Base-by-base conservation (phyloP, 2,329 filamentous ascomycete genomes). In the Colletotrichum navitas region DNA sequence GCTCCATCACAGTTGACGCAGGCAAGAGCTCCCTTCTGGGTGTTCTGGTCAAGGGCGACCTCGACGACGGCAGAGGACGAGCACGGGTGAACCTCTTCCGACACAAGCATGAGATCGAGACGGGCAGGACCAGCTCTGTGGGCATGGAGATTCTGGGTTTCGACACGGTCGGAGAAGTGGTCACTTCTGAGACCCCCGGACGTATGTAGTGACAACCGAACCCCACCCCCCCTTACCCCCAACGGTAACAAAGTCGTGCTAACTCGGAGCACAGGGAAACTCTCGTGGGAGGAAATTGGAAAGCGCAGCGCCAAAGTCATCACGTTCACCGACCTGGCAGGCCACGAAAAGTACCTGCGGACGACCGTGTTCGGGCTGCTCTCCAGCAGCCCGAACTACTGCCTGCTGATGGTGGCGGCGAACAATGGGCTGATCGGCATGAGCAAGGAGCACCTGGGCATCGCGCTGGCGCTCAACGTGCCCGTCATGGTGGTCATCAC, bases 131-230 rank as follows among this genome's bases (percentile, higher is more conserved):
- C 12, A 97, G 94, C 79, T 98, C 95, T 0, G 96, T 99, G 0
- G 95, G 96, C 52, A 97, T 98, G 95, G 96, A 99, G 81, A 98
- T 98, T 73, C 94, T 98, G 92, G 96, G 96, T 2, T 99, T 98
- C 76, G 94, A 98, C 81, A 94, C 92, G 62, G 88, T 89, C 66
- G 95, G 96, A 36, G 90, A 95, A 34, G 92, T 97, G 36, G 89
- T 98, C 21, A 89, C 91, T 21, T 95, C 93, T 49, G 92, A 92
- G 70, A 92, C 92, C 0, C 93, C 95, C 2, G 95, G 94, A 1
- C 90, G 96, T 80, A 94, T 92, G 83, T 80, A 24, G 34, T 10
- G 12, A 12, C 21, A 8, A n/a, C 3, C 14, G 21, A 16, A 11
- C n/a, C 3, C 45, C 10, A 0, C 0, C n/a, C 21, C 6, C 8